Evolutionary conservation across 2,329 filamentous ascomycete species (phyloP).

Genomic region (Cordyceps pruinosa): DNA sequence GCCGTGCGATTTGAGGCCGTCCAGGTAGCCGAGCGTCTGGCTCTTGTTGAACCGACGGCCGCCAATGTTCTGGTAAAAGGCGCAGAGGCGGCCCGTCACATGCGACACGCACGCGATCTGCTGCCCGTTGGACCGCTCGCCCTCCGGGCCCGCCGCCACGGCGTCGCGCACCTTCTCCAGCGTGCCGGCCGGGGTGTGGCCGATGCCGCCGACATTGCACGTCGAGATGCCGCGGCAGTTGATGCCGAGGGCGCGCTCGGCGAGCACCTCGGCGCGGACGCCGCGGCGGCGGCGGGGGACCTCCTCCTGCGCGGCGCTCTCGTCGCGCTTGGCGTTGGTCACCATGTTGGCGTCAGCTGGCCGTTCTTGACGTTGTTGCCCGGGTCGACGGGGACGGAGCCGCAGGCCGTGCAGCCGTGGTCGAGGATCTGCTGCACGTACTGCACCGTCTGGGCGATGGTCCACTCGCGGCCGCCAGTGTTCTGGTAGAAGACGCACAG

Average conservation of each 20-base stretch:
- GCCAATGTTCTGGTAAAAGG: slow-evolving; percentile 15
- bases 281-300: not conserved
- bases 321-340: slow-evolving; percentile 9
- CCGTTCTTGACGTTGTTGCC: slow-evolving; percentile 15
- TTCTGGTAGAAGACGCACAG: slow-evolving; percentile 15
- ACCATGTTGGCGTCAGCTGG: slow-evolving; percentile 16
- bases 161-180: slow-evolving; percentile 11
- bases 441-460: slow-evolving; percentile 12
- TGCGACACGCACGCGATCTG: slow-evolving; percentile 13
- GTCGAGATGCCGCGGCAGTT: slow-evolving; percentile 13
- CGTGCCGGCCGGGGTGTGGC: slow-evolving; percentile 9
- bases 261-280: not conserved
- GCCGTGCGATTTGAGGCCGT: not conserved
- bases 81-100: slow-evolving; percentile 12
- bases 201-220: slow-evolving; percentile 11
- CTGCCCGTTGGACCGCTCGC: slow-evolving; percentile 3
- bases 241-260: slow-evolving; percentile 10
- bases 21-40: slow-evolving; percentile 6
- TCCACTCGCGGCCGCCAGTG: slow-evolving; percentile 13
- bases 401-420: slow-evolving; percentile 10
- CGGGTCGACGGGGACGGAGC: slow-evolving; percentile 9
- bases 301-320: not conserved
- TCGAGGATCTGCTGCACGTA: slow-evolving; percentile 9
- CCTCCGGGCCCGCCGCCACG: slow-evolving; percentile 10
- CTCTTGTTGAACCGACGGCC: slow-evolving; percentile 11